A percentile compares a stretch with the other conserved stretches of the same genome.
Evolutionary conservation across 2,329 filamentous ascomycete genomes (phyloP).

Genomic region (Oidium heveae): DNA sequence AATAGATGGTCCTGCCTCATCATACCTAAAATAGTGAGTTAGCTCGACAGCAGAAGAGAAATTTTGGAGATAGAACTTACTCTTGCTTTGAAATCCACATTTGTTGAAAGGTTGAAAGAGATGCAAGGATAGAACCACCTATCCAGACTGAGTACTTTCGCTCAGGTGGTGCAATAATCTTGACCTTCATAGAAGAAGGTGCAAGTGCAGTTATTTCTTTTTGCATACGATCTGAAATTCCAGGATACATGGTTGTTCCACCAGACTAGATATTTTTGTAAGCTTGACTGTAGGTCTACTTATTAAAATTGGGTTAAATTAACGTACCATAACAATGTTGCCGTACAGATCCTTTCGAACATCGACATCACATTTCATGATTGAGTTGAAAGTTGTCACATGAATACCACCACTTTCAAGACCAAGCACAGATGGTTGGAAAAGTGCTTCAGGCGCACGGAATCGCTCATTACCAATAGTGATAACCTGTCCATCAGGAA

Average conservation of each 20-base stretch:
- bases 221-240: conserved; percentile 99
- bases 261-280: conserved; percentile 43
- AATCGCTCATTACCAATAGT: conserved; percentile 99
- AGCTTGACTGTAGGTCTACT: not conserved
- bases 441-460: conserved; percentile 97
- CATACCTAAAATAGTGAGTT: conserved; percentile 23
- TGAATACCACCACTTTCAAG: conserved; percentile 98
- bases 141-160: conserved; percentile 99
- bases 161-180: conserved; percentile 99
- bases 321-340: conserved; percentile 98
- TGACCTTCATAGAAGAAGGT: conserved; percentile 99
- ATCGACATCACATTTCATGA: conserved; percentile 99
- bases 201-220: conserved; percentile 99
- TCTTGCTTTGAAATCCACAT: conserved; percentile 99
- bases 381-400: conserved; percentile 99
- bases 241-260: conserved; percentile 99
- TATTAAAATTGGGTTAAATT: conserved; percentile 1
- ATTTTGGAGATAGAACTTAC: conserved; percentile 18
- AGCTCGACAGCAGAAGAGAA: not conserved
- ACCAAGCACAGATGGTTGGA: conserved; percentile 96
- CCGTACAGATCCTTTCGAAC: conserved; percentile 99
- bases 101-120: conserved; percentile 99
- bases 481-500: conserved; percentile 97
- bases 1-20: conserved; percentile 97
- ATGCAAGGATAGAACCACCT: conserved; percentile 98